These are phyloP conservation scores for Artemisia argyi DNA, from an alignment of 129 eudicot species.

Conservation along the genomic window DNA sequence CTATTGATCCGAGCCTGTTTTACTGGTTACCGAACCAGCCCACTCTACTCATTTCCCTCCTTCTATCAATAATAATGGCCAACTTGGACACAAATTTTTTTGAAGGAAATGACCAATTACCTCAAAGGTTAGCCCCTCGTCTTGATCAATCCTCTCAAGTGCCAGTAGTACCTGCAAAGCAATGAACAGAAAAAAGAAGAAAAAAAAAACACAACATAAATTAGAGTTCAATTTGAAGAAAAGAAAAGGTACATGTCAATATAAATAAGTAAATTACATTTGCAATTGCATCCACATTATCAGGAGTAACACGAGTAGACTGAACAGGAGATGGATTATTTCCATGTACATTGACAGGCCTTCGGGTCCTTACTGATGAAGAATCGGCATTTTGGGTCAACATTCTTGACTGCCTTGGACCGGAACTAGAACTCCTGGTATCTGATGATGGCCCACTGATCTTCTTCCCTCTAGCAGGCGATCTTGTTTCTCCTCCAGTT, in stretches of 20 bases:
- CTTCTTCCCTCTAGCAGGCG: constrained; percentile 57
- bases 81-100: constrained; percentile 11
- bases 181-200: constrained; percentile 1
- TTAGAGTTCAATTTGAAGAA: background rate
- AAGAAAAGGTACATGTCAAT: background rate
- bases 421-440: background rate
- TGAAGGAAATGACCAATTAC: constrained; percentile 28
- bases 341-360: constrained; percentile 37
- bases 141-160: constrained; percentile 85
- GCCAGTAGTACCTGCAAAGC: constrained; percentile 63
- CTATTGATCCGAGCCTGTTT: no score
- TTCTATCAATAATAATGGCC: background rate
- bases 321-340: constrained; percentile 26
- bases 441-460: constrained; percentile 20
- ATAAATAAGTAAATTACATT: constrained; percentile 46
- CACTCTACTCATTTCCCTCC: background rate
- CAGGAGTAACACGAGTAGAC: constrained; percentile 21
- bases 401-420: background rate
- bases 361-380: constrained; percentile 51
- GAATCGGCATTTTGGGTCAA: constrained; percentile 14
- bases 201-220: constrained; percentile 12
- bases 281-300: constrained; percentile 66
- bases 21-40: background rate
- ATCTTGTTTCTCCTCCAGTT: constrained; percentile 62
- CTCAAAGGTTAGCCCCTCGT: constrained; percentile 76